phyloP scores from a whole-genome alignment of 2,329 filamentous ascomycete genomes.

The Cordyceps farinosa region DNA sequence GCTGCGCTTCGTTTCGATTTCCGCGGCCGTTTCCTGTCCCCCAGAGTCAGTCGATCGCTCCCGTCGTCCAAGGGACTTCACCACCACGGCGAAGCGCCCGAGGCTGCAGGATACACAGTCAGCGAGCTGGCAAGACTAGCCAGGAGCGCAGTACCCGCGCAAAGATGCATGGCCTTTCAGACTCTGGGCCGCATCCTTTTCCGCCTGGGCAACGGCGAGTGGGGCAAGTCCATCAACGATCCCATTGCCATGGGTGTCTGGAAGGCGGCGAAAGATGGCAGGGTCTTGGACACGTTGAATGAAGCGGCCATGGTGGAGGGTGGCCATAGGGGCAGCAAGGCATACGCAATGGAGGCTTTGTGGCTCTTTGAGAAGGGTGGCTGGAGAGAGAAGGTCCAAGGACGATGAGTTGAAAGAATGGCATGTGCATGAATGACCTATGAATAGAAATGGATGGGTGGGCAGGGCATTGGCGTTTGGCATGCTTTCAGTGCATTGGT shows the following conservation, averaged over 20 bases:
- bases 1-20: slow-evolving; percentile 87
- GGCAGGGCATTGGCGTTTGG: slow-evolving; percentile 1
- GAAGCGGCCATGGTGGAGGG: slow-evolving; percentile 68
- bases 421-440: slow-evolving; percentile 21
- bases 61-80: slow-evolving; percentile 79
- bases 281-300: slow-evolving; percentile 71
- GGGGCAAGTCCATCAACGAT: slow-evolving; percentile 56
- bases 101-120: slow-evolving; percentile 91
- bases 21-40: slow-evolving; percentile 73
- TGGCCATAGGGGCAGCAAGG: slow-evolving; percentile 74
- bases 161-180: slow-evolving; percentile 89
- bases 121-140: slow-evolving; percentile 78
- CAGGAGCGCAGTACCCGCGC: slow-evolving; percentile 76
- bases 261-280: slow-evolving; percentile 71
- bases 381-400: slow-evolving; percentile 61
- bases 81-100: slow-evolving; percentile 88
- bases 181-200: slow-evolving; percentile 83
- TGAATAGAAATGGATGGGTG: neutral
- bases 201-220: slow-evolving; percentile 70
- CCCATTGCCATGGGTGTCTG: slow-evolving; percentile 76
- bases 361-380: slow-evolving; percentile 77
- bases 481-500: neutral
- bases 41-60: slow-evolving; percentile 67
- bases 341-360: slow-evolving; percentile 83
- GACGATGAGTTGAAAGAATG: slow-evolving; percentile 43